Evolutionary conservation across 1,284 basidiomycete species (phyloP).

Genomic region (Irpex sp.): DNA sequence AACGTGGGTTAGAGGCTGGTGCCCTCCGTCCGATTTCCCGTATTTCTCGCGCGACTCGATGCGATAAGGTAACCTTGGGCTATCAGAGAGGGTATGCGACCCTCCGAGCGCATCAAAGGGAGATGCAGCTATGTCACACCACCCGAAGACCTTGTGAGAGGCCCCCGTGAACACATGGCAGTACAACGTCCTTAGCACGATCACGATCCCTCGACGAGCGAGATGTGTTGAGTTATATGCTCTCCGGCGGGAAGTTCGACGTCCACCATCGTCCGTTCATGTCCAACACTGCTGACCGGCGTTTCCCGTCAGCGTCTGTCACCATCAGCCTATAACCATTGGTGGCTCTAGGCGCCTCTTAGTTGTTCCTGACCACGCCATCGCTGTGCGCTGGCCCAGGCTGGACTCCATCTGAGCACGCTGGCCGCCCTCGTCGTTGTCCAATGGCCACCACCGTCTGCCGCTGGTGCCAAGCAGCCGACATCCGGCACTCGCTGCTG

Average conservation of each 20-base stretch:
- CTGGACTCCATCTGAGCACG: background rate
- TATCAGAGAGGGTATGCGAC: too few species aligned
- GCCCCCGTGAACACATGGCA: too few species aligned
- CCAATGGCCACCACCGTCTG: background rate
- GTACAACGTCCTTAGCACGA: too few species aligned
- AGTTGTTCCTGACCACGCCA: background rate
- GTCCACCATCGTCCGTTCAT: background rate
- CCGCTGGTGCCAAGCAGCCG: background rate
- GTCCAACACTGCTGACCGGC: background rate
- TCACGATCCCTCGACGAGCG: background rate
- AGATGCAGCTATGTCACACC: too few species aligned
- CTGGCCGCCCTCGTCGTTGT: background rate
- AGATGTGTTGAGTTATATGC: background rate
- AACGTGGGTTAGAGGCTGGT: background rate
- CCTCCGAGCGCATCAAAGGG: too few species aligned
- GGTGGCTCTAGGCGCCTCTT: background rate
- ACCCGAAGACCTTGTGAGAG: too few species aligned
- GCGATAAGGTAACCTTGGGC: too few species aligned
- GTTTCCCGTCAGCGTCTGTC: background rate
- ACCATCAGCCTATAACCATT: background rate
- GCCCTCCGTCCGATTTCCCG: too few species aligned
- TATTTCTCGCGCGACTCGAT: too few species aligned
- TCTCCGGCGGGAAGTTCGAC: background rate
- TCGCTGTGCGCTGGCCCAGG: background rate
- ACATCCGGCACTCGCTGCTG: background rate